phyloP scores from a whole-genome alignment of 305 asterid species.

The Andrographis paniculata region DNA sequence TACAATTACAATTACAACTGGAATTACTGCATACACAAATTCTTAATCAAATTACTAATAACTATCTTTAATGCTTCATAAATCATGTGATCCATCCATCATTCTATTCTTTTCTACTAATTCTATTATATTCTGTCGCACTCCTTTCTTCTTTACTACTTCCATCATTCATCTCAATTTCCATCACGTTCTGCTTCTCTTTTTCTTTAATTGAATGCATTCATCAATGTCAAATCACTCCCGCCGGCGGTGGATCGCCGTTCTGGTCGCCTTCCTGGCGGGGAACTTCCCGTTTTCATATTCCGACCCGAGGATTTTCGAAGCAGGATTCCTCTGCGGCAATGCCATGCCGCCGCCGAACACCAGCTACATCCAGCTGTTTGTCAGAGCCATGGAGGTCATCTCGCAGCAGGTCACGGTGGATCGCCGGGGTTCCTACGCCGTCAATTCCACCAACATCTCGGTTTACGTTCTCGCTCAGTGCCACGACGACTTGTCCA shows the following conservation, averaged over 20 bases:
- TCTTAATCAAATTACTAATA: no score
- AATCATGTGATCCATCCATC: no score
- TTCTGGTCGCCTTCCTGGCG: slow-evolving; percentile 9
- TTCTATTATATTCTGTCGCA: no score
- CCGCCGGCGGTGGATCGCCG: slow-evolving; percentile 16
- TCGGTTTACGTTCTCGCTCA: slow-evolving; percentile 51
- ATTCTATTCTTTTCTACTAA: no score
- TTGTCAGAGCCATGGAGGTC: slow-evolving; percentile 43
- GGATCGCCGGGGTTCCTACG: slow-evolving; percentile 31
- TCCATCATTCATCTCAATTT: no score
- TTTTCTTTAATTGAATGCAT: no score
- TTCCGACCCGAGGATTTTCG: slow-evolving; percentile 58
- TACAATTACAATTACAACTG: no score
- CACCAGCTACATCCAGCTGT: slow-evolving; percentile 40
- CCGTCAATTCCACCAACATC: slow-evolving; percentile 17
- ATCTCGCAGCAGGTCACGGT: slow-evolving; percentile 49
- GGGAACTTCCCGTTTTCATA: slow-evolving; percentile 1
- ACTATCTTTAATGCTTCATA: no score
- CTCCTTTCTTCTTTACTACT: no score
- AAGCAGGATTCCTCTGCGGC: slow-evolving; percentile 56
- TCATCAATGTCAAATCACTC: not conserved
- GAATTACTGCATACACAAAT: no score
- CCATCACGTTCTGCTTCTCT: no score
- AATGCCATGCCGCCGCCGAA: slow-evolving; percentile 25
- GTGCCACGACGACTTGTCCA: slow-evolving; percentile 52